Percentiles rank a stretch among this genome's conserved stretches.
phyloP scores from a whole-genome alignment of 164 flowering plant genomes.

The Protea cynaroides region DNA sequence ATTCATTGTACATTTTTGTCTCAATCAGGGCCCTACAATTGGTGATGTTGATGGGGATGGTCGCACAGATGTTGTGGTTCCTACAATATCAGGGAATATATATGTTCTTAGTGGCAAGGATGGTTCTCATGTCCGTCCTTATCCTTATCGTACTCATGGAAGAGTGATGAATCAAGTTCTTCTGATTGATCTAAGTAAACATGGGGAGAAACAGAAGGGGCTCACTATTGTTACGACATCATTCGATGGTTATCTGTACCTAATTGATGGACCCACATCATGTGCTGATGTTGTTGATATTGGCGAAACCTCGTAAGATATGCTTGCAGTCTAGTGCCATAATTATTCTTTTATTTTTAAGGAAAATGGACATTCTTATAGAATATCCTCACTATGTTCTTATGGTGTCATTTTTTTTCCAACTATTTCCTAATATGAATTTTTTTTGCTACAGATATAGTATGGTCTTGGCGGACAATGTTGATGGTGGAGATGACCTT shows the following conservation, averaged over 20 bases:
- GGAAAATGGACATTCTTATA: too few species aligned
- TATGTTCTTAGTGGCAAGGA: conserved; percentile 94
- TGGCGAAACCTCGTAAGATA: conserved; percentile 96
- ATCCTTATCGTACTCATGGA: conserved; percentile 97
- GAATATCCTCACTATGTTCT: neutral
- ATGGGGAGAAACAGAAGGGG: conserved; percentile 78
- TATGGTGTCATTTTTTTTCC: neutral
- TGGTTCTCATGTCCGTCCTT: conserved; percentile 77
- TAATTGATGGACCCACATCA: conserved; percentile 89
- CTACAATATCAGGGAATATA: conserved; percentile 89
- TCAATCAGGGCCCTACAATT: conserved; percentile 70
- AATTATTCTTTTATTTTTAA: too few species aligned
- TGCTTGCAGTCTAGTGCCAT: neutral
- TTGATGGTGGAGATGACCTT: conserved; percentile 98
- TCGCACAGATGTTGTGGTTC: conserved; percentile 86
- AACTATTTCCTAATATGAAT: conserved; percentile 1
- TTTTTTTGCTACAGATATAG: conserved; percentile 65
- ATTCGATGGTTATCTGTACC: conserved; percentile 95
- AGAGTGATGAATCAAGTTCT: conserved; percentile 94
- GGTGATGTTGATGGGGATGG: conserved; percentile 99
- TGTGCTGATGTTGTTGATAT: conserved; percentile 99
- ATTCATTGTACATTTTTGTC: neutral
- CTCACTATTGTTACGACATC: conserved; percentile 88
- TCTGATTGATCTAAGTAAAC: conserved; percentile 83
- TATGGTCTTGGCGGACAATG: conserved; percentile 97